These are phyloP conservation scores for Lactarius deliciosus DNA, from an alignment of 768 basidiomycete genomes.

Conservation along the genomic window DNA sequence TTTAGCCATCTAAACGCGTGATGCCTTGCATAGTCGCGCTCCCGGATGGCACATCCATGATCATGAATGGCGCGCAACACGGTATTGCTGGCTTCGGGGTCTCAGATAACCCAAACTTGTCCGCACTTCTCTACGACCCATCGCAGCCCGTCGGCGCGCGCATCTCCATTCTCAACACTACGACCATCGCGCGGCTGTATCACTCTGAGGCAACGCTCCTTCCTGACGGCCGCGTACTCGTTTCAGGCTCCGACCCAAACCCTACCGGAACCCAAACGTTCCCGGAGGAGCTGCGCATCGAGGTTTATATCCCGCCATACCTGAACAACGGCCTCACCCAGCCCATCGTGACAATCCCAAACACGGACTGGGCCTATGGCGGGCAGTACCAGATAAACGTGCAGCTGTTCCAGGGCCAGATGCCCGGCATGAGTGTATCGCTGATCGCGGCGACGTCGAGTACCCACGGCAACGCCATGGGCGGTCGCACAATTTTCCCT, in stretches of 20 bases:
- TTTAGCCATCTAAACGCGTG: constrained; percentile 66
- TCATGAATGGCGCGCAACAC: constrained; percentile 70
- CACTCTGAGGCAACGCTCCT: constrained; percentile 77
- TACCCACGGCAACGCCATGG: constrained; percentile 79
- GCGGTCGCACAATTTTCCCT: constrained; percentile 69
- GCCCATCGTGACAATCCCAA: constrained; percentile 59
- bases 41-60: constrained; percentile 74
- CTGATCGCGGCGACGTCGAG: constrained; percentile 74
- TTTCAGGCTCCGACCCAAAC: constrained; percentile 76
- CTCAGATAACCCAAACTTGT: constrained; percentile 58
- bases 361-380: constrained; percentile 64
- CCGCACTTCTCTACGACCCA: constrained; percentile 73
- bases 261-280: constrained; percentile 43
- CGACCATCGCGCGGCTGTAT: constrained; percentile 73
- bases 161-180: constrained; percentile 64
- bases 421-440: constrained; percentile 54
- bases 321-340: constrained; percentile 60
- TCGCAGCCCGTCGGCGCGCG: constrained; percentile 55
- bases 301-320: constrained; percentile 88
- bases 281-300: constrained; percentile 75
- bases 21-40: constrained; percentile 74
- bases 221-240: constrained; percentile 69
- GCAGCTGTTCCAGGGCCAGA: constrained; percentile 42
- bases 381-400: constrained; percentile 53
- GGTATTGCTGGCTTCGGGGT: constrained; percentile 75